phyloP scores from a whole-genome alignment of 2,329 filamentous ascomycete genomes.

The Calonectria pteridis region DNA sequence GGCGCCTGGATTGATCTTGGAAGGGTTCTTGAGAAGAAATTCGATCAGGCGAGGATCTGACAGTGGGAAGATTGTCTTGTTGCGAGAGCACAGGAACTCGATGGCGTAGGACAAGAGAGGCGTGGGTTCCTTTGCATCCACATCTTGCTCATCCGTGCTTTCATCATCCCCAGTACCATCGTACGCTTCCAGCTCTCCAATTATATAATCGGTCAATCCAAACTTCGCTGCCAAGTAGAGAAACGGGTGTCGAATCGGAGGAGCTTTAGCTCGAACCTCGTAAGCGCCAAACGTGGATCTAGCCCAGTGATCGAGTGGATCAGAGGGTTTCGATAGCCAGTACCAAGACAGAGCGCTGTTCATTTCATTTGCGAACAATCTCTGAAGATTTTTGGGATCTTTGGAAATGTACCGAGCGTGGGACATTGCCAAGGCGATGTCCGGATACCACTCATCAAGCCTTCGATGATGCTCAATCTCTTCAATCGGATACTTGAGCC shows the following conservation, averaged over 20 bases:
- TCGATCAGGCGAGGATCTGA: slow-evolving; percentile 46
- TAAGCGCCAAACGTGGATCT: slow-evolving; percentile 48
- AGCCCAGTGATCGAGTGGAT: slow-evolving; percentile 51
- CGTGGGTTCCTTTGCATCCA: slow-evolving; percentile 32
- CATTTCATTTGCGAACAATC: slow-evolving; percentile 36
- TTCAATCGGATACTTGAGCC: slow-evolving; percentile 49
- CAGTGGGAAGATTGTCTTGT: slow-evolving; percentile 50
- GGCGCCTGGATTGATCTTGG: slow-evolving; percentile 31
- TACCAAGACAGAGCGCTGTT: slow-evolving; percentile 47
- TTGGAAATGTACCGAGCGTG: slow-evolving; percentile 47
- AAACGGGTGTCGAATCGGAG: slow-evolving; percentile 47
- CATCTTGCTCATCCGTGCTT: neutral
- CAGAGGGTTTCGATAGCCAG: slow-evolving; percentile 43
- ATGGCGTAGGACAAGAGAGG: slow-evolving; percentile 49
- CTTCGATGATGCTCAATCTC: slow-evolving; percentile 52
- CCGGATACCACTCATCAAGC: slow-evolving; percentile 55
- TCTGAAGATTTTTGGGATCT: slow-evolving; percentile 31
- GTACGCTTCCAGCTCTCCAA: slow-evolving; percentile 34
- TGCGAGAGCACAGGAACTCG: slow-evolving; percentile 50
- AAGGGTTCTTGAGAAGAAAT: slow-evolving; percentile 37
- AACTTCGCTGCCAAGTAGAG: slow-evolving; percentile 50
- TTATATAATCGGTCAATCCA: slow-evolving; percentile 46
- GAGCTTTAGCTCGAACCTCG: slow-evolving; percentile 46
- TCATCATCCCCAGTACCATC: neutral
- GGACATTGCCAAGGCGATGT: slow-evolving; percentile 52